These are phyloP conservation scores for Hypholoma fasciculare DNA, from an alignment of 768 basidiomycete genomes.

Conservation along the genomic window DNA sequence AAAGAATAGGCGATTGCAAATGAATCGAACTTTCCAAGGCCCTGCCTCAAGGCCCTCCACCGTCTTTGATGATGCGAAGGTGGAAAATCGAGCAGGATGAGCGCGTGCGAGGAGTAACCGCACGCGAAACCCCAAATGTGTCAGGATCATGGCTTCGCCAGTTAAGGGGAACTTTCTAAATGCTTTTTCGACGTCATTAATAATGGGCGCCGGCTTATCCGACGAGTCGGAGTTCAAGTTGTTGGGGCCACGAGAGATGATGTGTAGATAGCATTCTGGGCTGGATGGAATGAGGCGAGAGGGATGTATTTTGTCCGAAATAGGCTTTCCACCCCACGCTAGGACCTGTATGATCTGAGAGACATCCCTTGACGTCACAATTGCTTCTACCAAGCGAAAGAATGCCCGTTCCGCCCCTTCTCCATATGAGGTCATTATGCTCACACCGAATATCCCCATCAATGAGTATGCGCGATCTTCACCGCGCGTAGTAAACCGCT, in stretches of 20 bases:
- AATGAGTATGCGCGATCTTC: constrained; percentile 6
- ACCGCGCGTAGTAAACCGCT: background rate
- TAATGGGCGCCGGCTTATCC: too few species aligned
- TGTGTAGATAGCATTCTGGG: background rate
- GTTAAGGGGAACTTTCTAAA: background rate
- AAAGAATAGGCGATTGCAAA: too few species aligned
- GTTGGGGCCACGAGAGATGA: too few species aligned
- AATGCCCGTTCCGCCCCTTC: constrained; percentile 1
- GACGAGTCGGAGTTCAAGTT: too few species aligned
- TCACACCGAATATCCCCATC: constrained; percentile 3
- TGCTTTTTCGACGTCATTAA: too few species aligned
- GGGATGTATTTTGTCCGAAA: background rate
- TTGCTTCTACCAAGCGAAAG: constrained; percentile 1
- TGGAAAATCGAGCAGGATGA: too few species aligned
- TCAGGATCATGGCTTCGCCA: background rate
- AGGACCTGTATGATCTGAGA: background rate
- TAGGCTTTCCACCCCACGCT: background rate
- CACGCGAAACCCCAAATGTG: background rate
- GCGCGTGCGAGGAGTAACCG: background rate
- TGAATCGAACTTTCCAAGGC: too few species aligned
- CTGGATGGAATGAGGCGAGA: background rate
- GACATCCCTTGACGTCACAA: background rate
- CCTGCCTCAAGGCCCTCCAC: too few species aligned
- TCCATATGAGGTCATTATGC: background rate
- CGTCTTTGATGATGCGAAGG: background rate